These are phyloP conservation scores for Oryza coarctata DNA, from an alignment of 176 grass and related monocot genomes.

Conservation along the genomic window DNA sequence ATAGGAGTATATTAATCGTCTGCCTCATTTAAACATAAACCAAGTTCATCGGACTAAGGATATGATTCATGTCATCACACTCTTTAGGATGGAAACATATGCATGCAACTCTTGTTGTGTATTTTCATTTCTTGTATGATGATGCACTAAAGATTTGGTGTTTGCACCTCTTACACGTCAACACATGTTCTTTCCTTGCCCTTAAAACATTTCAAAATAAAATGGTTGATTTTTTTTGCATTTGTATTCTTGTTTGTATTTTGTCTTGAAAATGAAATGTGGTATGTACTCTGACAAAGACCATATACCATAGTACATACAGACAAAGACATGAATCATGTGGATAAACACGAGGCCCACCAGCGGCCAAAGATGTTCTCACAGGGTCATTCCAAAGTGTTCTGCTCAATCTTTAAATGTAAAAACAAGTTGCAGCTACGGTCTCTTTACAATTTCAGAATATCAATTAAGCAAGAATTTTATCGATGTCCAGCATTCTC, in stretches of 20 bases:
- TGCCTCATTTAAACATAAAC: too few relatives aligned
- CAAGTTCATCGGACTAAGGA: too few relatives aligned
- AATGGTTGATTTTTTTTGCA: too few relatives aligned
- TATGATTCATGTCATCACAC: too few relatives aligned
- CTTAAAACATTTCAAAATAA: background rate
- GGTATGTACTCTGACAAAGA: constrained; percentile 10
- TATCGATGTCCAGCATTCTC: background rate
- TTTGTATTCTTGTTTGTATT: background rate
- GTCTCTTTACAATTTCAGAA: background rate
- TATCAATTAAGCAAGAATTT: background rate
- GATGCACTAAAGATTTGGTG: background rate
- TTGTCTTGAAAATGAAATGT: background rate
- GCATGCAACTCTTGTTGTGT: background rate
- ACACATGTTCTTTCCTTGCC: constrained; percentile 18
- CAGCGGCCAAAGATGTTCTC: background rate
- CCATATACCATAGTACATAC: background rate
- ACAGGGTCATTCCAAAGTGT: background rate
- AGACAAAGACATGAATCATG: constrained; percentile 32
- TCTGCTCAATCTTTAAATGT: background rate
- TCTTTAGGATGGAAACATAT: background rate
- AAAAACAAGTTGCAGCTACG: background rate
- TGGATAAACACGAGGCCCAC: constrained; percentile 37
- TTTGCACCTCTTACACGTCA: background rate
- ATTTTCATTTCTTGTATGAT: background rate
- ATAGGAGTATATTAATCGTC: too few relatives aligned